Percentiles rank a stretch among this genome's conserved stretches.
phyloP scores from a whole-genome alignment of 176 grass and related monocot species.

The Tuctoria greenei region DNA sequence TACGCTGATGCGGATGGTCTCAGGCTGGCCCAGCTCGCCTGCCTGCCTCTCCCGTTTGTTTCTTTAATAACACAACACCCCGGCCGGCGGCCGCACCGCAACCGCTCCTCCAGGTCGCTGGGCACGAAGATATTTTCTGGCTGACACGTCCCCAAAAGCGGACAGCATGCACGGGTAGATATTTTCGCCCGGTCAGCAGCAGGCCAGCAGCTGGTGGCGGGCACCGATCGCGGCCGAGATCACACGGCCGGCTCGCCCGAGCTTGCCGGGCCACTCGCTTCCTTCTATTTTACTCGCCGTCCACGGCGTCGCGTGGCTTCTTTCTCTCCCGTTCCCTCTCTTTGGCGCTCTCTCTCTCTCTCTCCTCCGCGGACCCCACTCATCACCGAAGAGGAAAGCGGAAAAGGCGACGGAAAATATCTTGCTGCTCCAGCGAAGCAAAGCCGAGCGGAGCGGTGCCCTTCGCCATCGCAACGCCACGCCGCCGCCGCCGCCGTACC shows the following conservation, averaged over 20 bases:
- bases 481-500: slow-evolving; percentile 11
- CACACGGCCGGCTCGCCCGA: slow-evolving; percentile 13
- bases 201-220: too few species aligned
- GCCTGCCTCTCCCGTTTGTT: not conserved
- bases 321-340: not conserved
- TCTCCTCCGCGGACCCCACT: not conserved
- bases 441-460: not conserved
- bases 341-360: too few species aligned
- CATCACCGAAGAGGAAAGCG: slow-evolving; percentile 23
- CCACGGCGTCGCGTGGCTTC: not conserved
- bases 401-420: slow-evolving; percentile 41
- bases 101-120: too few species aligned
- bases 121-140: too few species aligned
- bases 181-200: slow-evolving; percentile 28
- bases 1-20: too few species aligned
- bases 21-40: not conserved
- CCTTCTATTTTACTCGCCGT: slow-evolving; percentile 11
- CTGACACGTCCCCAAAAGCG: slow-evolving; percentile 3
- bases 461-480: not conserved
- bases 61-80: too few species aligned
- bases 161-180: slow-evolving; percentile 6
- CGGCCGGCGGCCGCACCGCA: too few species aligned
- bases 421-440: slow-evolving; percentile 28
- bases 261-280: not conserved
- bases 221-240: slow-evolving; percentile 5